Percentiles rank a stretch among this genome's conserved stretches.
phyloP scores from a whole-genome alignment of 2,329 filamentous ascomycete genomes.

The Fusarium xylarioides region DNA sequence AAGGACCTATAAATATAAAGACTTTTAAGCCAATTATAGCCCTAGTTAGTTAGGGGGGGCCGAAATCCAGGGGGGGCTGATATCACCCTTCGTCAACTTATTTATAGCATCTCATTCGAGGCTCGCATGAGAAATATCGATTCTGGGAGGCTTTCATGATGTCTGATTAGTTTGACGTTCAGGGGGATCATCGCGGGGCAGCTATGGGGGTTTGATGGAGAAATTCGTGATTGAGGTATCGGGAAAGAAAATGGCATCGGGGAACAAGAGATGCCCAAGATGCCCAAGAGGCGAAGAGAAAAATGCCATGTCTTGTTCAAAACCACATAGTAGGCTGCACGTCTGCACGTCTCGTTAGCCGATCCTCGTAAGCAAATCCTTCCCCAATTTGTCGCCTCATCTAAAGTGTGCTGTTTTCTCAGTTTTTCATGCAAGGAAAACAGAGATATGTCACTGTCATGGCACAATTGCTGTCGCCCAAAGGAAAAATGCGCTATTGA shows the following conservation, averaged over 20 bases:
- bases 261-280: not conserved
- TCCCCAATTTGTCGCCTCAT: not conserved
- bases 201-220: not conserved
- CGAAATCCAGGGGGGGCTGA: no score
- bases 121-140: not conserved
- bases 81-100: no score
- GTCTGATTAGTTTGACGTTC: slow-evolving; percentile 1
- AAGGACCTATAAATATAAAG: no score
- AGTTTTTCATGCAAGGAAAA: not conserved
- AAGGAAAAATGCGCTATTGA: not conserved
- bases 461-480: not conserved
- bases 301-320: not conserved
- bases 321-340: not conserved
- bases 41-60: no score
- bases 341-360: slow-evolving; percentile 1
- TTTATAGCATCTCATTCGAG: slow-evolving; percentile 14
- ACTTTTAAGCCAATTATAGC: no score
- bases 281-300: not conserved
- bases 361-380: not conserved
- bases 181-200: slow-evolving; percentile 28
- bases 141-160: slow-evolving; percentile 17
- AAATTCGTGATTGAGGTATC: not conserved
- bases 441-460: not conserved
- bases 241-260: not conserved
- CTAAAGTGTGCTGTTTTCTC: not conserved